Evolutionary conservation across 495 filamentous ascomycete genomes (phyloP), one percentile per base, ranked within the genome.

Genomic region (Hyaloscypha hepaticicola): DNA sequence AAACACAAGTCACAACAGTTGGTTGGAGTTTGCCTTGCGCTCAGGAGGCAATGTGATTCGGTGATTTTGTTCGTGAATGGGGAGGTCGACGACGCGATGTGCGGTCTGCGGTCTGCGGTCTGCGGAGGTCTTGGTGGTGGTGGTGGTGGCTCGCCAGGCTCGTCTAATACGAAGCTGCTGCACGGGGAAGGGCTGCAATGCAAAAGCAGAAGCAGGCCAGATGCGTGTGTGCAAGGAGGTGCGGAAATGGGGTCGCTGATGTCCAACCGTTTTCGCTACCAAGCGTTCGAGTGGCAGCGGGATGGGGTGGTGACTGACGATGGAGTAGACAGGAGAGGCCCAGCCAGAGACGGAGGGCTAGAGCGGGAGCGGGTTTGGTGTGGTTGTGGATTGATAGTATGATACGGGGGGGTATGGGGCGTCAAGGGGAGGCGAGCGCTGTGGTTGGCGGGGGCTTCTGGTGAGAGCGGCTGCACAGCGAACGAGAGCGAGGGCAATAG

Each of bases 401-500:
- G 38, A n/a, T 45, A 45, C 9, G 38, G 8, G 25, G 25, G 49
- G n/a, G 49, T 52, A 21, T 16, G 38, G 38, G 38, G 38, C 38
- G 38, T 45, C 38, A 45, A 45, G 38, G 38, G 38, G 38, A 45
- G 38, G 38, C 38, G 9, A 45, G 38, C 12, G 9, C 12, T 45
- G 38, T 45, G 38, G 38, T 45, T 45, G 38, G 38, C 19, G 38
- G 38, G 38, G 38, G 38, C 14, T 19, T 21, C 6, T 25, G 1
- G 14, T 16, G 9, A 21, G 19, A 34, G 19, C 38, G 55, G 28
- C 55, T 58, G 31, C 55, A 58, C 55, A 58, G 55, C 33, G 31
- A 7, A 41, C 4, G 55, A 28, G 25, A 25, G 55, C 28, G 26
- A 27, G 38, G 38, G 38, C 6, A 16, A 45, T 4, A 45, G 38